Base-by-base conservation (phyloP, 305 asterid genomes). In the Andrographis paniculata region DNA sequence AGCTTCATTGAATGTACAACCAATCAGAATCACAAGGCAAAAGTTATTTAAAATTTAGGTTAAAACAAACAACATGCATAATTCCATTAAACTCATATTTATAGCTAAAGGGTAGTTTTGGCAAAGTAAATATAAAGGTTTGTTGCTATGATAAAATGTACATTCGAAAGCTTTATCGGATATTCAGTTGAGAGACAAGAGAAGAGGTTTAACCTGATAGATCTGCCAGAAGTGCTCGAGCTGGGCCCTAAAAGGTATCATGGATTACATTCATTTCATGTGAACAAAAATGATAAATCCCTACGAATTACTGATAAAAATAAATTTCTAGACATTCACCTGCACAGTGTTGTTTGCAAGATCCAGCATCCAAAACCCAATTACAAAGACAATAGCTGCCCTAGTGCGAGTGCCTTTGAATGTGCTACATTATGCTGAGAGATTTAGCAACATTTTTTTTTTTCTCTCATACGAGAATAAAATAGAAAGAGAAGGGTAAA, bases 341-440 rank as follows among this genome's bases (percentile, higher is more conserved):
- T 87, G 99, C 62, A 92, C 99, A 27, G 99, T 92, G 72, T 92
- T 92, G 73, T 92, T 92, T 44, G 99, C 99, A 70, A 92, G 99
- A 77, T 92, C 99, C 61, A 92, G 80, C 99, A 92, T 70, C 97
- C 99, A 92, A 64, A 92, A 92, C 50, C 99, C 99, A 66, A 92
- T 57, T 18, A 92, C 73, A 60, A 92, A 92, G 48, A 92, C 73
- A 48, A 87, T 31, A 55, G 99, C 95, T 42, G 99, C 99, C 73
- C 91, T 81, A 47, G 93, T 79, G 48, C 97, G 96, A 67, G 99
- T 87, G 48, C 99, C 99, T 84, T 81, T 81, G 54, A 67, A 92
- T 14, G 95, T 87, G 76, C 99, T 92, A 94, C 76, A 78, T 48
- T 77, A 56, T 50, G 60, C 64, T 12, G 43, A 66, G 71, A 59